phyloP scores from a whole-genome alignment of 2,329 filamentous ascomycete genomes.

The Trichoderma koningii region DNA sequence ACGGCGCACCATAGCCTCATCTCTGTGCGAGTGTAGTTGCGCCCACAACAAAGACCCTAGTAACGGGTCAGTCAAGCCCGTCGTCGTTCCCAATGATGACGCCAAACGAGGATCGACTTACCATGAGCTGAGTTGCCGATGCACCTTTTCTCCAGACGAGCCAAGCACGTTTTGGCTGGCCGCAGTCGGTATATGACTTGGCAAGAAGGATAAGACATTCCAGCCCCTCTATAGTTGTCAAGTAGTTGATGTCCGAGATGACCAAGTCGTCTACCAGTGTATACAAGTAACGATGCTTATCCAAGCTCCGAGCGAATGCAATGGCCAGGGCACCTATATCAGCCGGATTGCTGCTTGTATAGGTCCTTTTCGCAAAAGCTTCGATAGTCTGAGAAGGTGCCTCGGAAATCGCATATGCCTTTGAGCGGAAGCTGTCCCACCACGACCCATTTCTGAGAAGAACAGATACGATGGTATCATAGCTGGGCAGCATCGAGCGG shows the following conservation, averaged over 20 bases:
- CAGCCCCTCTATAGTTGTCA: constrained; percentile 45
- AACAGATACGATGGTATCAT: constrained; percentile 29
- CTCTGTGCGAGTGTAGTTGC: constrained; percentile 30
- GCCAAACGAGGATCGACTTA: constrained; percentile 33
- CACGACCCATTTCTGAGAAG: constrained; percentile 39
- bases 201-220: constrained; percentile 47
- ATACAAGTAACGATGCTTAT: constrained; percentile 37
- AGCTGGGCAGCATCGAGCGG: constrained; percentile 30
- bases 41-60: constrained; percentile 22
- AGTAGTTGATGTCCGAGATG: constrained; percentile 45
- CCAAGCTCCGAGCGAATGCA: constrained; percentile 41
- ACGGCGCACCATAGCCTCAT: constrained; percentile 33
- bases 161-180: constrained; percentile 48
- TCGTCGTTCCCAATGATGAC: too few species aligned
- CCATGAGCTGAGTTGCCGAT: constrained; percentile 47
- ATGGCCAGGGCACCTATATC: constrained; percentile 43
- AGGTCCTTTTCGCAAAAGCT: constrained; percentile 42
- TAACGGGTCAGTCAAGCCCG: background rate
- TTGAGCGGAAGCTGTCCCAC: constrained; percentile 47
- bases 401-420: constrained; percentile 42
- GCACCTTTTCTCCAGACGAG: constrained; percentile 45
- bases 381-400: constrained; percentile 37
- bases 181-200: constrained; percentile 48
- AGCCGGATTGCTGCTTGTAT: constrained; percentile 42
- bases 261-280: constrained; percentile 45